These are phyloP conservation scores for Globisporangium rhizosaccharum DNA, from an alignment of 352 stramenopile species.

Conservation along the genomic window DNA sequence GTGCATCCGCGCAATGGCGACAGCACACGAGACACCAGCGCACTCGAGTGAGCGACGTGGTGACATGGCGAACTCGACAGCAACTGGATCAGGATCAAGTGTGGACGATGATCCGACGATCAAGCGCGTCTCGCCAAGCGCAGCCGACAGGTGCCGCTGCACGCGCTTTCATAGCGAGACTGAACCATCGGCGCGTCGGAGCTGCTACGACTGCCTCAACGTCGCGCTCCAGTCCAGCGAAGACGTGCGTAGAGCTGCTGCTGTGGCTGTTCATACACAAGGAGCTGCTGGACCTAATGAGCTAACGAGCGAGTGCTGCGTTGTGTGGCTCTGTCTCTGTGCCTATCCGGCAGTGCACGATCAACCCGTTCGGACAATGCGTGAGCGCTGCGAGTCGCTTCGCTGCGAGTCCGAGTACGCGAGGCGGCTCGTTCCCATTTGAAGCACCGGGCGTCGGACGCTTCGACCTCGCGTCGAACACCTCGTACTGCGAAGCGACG, in stretches of 20 bases:
- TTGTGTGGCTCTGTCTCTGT: too few species aligned
- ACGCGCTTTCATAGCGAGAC: not conserved
- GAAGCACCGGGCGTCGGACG: slow-evolving; percentile 23
- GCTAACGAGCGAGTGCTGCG: not conserved
- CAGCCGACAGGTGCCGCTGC: slow-evolving; percentile 3
- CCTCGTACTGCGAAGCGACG: slow-evolving; percentile 5
- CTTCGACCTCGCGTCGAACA: slow-evolving; percentile 22
- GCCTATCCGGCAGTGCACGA: slow-evolving; percentile 25
- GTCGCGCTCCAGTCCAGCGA: slow-evolving; percentile 26
- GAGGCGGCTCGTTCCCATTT: not conserved
- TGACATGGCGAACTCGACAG: too few species aligned
- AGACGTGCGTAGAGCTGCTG: slow-evolving; percentile 3
- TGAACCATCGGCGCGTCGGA: slow-evolving; percentile 14
- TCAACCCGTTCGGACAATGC: slow-evolving; percentile 26
- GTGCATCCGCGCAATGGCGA: too few species aligned
- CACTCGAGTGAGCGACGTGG: too few species aligned
- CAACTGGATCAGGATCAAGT: too few species aligned
- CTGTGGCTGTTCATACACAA: not conserved
- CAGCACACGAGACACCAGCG: too few species aligned
- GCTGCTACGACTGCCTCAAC: slow-evolving; percentile 61
- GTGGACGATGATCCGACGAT: too few species aligned
- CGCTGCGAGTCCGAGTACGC: not conserved
- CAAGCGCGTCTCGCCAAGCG: not conserved
- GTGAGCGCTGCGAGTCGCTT: slow-evolving; percentile 13
- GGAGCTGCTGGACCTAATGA: not conserved